Evolutionary conservation across 768 basidiomycete species (phyloP), one percentile per base, ranked within the genome.

Genomic region (Lactifluus piperatus): DNA sequence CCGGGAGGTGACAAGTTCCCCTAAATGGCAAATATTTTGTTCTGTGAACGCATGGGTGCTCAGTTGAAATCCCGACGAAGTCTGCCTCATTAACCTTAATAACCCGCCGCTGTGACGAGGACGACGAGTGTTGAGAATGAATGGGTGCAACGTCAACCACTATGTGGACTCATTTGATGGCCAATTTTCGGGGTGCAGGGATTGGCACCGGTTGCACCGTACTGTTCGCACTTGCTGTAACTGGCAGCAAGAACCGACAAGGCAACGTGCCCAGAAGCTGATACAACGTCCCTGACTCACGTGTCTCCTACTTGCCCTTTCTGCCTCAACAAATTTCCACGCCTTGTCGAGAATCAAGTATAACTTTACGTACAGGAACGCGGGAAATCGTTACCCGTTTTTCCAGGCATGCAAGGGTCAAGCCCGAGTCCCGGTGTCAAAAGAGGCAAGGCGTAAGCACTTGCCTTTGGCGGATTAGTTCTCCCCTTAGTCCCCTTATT

Each of bases 11-110:
- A 29, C 48, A 9, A 16, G 2, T 24, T 60, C 1, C 59, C 50
- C 30, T 24, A 56, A n/a, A 46, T 34, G 59, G 59, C 24, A 51
- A 27, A 16, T 30, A n/a, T 36, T 32, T 60, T 60, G 54, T 56
- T 56, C 54, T 50, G 30, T 39, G 57, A 47, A 51, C 16, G 20
- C 11, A 41, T 24, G 37, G 20, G 10, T 7, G 20, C 18, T 36
- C 37, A 47, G n/a, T 34, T 29, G 26, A 49, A 48, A n/a, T 20
- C 26, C 34, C 47, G 37, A 39, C 36, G n/a, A 27, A 7, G 45
- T 54, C 26, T 44, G 43, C 30, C 32, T 24, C 45, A 29, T 34
- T 32, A 1, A 20, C 22, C 11, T 20, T 24, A 32, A 32, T 37
- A 20, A 13, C 2, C 52, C 52, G 22, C 52, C 20, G n/a, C 7